Conservation (phyloP, 1,284 basidiomycete species). For the Pseudozyma sp. region DNA sequence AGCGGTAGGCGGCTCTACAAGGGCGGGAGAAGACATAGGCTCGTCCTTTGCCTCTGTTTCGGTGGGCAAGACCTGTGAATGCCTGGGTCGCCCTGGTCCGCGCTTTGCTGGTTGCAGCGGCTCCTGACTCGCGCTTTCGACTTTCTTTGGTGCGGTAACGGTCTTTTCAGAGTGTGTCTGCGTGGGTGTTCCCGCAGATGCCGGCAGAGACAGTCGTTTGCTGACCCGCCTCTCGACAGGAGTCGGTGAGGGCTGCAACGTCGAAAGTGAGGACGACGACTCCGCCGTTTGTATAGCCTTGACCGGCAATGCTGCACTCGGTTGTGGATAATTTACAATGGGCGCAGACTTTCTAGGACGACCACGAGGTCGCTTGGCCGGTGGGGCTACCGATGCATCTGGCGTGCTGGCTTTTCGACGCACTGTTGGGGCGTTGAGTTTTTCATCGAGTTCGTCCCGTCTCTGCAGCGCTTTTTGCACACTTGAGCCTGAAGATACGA, state of each 20-base stretch:
- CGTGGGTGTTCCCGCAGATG: background rate
- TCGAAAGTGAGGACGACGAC: background rate
- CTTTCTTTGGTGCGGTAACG: background rate
- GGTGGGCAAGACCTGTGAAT: conserved; percentile 1
- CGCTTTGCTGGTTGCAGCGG: background rate
- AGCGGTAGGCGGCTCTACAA: background rate
- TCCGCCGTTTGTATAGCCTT: background rate
- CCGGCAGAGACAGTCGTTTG: conserved; percentile 27
- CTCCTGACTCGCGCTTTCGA: background rate
- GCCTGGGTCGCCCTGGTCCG: conserved; percentile 5
- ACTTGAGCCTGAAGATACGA: conserved; percentile 42
- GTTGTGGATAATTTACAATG: background rate
- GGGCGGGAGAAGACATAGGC: conserved; percentile 1
- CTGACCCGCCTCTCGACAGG: conserved; percentile 1
- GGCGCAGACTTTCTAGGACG: conserved; percentile 24
- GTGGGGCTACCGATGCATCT: conserved; percentile 4
- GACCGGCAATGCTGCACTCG: background rate
- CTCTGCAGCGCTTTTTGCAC: conserved; percentile 43
- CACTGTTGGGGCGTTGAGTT: conserved; percentile 21
- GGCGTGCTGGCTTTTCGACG: conserved; percentile 22
- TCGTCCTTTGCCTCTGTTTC: conserved; percentile 1
- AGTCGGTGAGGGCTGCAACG: background rate
- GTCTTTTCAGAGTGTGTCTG: background rate
- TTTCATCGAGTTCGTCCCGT: conserved; percentile 46
- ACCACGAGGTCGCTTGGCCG: conserved; percentile 14